These are phyloP conservation scores for Torrubiellomyces zombiae DNA, from an alignment of 2,329 filamentous ascomycete genomes.

Conservation along the genomic window DNA sequence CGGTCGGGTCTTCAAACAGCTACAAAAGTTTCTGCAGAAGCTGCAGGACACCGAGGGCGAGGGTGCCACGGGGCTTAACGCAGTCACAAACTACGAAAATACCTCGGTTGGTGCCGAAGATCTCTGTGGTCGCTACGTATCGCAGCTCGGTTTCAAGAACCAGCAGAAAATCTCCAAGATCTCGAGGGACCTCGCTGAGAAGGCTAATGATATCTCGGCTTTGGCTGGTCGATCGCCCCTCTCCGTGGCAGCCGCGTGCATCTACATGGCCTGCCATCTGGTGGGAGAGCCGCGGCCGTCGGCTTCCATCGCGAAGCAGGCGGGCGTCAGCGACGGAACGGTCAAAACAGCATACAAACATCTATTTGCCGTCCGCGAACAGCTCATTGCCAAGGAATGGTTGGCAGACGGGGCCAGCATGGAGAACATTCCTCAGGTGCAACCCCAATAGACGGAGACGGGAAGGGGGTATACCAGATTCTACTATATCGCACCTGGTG, in stretches of 20 bases:
- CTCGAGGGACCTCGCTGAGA: constrained; percentile 60
- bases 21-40: constrained; percentile 75
- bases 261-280: constrained; percentile 86
- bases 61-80: constrained; percentile 30
- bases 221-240: constrained; percentile 86
- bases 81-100: constrained; percentile 52
- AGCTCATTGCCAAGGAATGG: constrained; percentile 61
- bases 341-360: constrained; percentile 92
- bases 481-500: constrained; percentile 1
- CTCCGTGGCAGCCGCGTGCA: constrained; percentile 85
- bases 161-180: constrained; percentile 63
- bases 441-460: constrained; percentile 9
- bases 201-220: constrained; percentile 60
- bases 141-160: constrained; percentile 56
- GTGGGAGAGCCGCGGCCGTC: constrained; percentile 63
- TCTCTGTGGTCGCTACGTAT: constrained; percentile 81
- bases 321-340: constrained; percentile 88
- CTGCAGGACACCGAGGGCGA: constrained; percentile 43
- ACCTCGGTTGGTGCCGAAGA: constrained; percentile 70
- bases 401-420: constrained; percentile 55
- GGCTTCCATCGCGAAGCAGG: constrained; percentile 73
- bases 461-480: background rate
- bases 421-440: constrained; percentile 45
- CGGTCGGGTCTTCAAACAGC: constrained; percentile 80
- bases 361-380: constrained; percentile 57